Evolutionary conservation across 129 eudicot genomes (phyloP).

Genomic region (Centrapalus pauciflorus): DNA sequence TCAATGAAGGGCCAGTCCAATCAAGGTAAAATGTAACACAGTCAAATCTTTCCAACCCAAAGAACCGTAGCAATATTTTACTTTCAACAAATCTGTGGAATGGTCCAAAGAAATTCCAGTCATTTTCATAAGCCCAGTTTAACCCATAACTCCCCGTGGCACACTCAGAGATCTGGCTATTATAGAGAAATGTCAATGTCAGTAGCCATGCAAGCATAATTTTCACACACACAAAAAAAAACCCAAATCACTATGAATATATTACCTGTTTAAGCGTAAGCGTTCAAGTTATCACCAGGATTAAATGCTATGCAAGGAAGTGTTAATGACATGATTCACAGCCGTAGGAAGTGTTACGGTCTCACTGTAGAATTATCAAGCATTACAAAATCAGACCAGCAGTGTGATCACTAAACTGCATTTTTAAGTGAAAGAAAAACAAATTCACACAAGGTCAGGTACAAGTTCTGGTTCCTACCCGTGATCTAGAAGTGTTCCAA

Average conservation of each 20-base stretch:
- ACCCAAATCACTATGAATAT: neutral
- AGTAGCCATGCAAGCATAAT: neutral
- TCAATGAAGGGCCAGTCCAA: conserved; percentile 1
- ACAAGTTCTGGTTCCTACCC: neutral
- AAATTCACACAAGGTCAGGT: neutral
- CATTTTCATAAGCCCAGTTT: conserved; percentile 24
- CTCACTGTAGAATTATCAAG: neutral
- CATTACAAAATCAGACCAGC: neutral
- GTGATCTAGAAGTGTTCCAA: neutral
- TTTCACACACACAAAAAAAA: neutral
- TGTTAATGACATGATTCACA: neutral
- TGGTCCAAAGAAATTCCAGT: conserved; percentile 19
- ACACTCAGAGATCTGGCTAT: neutral
- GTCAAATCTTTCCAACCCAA: conserved; percentile 8
- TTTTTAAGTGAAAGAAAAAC: neutral
- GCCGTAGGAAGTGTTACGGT: neutral
- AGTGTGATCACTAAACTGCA: neutral
- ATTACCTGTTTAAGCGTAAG: neutral
- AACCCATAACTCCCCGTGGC: neutral
- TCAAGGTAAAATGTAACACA: conserved; percentile 2
- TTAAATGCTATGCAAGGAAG: neutral
- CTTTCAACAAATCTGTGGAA: neutral
- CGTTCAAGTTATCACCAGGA: neutral
- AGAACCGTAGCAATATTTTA: conserved; percentile 13
- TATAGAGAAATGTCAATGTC: neutral